Conservation (phyloP, 78 protist genomes). For the Dictyostelium intermedium region DNA sequence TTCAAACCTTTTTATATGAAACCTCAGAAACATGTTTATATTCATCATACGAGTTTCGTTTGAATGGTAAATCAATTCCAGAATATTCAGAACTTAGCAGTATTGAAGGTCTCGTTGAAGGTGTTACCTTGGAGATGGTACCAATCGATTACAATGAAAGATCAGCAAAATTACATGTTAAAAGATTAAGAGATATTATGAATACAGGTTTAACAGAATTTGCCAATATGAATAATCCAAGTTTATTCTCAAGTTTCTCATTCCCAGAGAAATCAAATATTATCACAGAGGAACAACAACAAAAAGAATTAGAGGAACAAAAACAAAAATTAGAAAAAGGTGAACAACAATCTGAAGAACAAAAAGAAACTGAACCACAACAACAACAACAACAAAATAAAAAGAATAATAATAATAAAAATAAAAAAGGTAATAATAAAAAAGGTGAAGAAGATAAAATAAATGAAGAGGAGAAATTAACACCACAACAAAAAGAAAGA, state of each 20-base stretch:
- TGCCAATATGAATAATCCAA: conserved; percentile 11
- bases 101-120: conserved; percentile 17
- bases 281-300: conserved; percentile 5
- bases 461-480: background rate
- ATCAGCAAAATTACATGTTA: conserved; percentile 67
- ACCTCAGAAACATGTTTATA: conserved; percentile 69
- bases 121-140: conserved; percentile 28
- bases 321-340: background rate
- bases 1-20: conserved; percentile 66
- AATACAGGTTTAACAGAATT: conserved; percentile 1
- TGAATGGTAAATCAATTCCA: conserved; percentile 14
- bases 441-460: background rate
- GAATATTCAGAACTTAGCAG: conserved; percentile 39
- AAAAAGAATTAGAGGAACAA: background rate
- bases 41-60: conserved; percentile 30
- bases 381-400: conserved; percentile 6
- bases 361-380: background rate
- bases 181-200: conserved; percentile 55
- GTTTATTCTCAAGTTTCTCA: background rate
- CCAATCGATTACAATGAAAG: conserved; percentile 63
- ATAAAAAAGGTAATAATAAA: background rate
- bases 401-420: background rate
- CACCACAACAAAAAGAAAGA: conserved; percentile 27
- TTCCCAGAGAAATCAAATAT: conserved; percentile 34
- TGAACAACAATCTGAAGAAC: background rate